Percentiles rank a stretch among this genome's conserved stretches.
Evolutionary conservation across 495 filamentous ascomycete species (phyloP).

Genomic region (Aspergillus olivimuriae): DNA sequence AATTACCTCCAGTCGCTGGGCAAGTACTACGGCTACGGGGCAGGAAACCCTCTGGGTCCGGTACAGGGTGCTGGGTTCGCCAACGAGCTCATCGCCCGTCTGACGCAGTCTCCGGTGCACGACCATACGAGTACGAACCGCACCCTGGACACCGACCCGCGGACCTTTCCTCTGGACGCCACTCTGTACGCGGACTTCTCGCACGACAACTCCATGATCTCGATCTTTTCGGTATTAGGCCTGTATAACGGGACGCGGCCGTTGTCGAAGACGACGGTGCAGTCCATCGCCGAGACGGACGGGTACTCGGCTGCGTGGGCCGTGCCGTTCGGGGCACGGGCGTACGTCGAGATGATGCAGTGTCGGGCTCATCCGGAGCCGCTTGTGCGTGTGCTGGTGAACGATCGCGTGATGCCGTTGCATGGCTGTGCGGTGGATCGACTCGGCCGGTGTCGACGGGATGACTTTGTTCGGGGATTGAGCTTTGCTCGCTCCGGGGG

Average conservation of each 20-base stretch:
- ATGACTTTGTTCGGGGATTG: conserved; percentile 62
- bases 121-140: conserved; percentile 66
- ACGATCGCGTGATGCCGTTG: conserved; percentile 71
- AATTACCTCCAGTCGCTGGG: conserved; percentile 68
- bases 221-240: conserved; percentile 65
- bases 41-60: conserved; percentile 68
- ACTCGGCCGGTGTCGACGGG: conserved; percentile 59
- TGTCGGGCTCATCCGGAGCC: conserved; percentile 50
- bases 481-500: conserved; percentile 64
- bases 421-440: conserved; percentile 59
- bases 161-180: conserved; percentile 62
- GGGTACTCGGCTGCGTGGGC: conserved; percentile 67
- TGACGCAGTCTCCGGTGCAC: conserved; percentile 58
- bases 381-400: conserved; percentile 69
- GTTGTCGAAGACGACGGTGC: conserved; percentile 41
- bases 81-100: conserved; percentile 77
- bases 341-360: conserved; percentile 79
- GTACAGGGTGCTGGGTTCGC: conserved; percentile 79
- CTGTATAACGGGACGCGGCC: conserved; percentile 57
- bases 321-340: conserved; percentile 70
- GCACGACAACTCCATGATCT: conserved; percentile 79
- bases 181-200: conserved; percentile 77
- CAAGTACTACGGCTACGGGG: conserved; percentile 76
- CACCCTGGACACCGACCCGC: conserved; percentile 55
- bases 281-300: conserved; percentile 35